phyloP scores from a whole-genome alignment of 2,329 filamentous ascomycete species.

The Paracoccidioides lutzii region DNA sequence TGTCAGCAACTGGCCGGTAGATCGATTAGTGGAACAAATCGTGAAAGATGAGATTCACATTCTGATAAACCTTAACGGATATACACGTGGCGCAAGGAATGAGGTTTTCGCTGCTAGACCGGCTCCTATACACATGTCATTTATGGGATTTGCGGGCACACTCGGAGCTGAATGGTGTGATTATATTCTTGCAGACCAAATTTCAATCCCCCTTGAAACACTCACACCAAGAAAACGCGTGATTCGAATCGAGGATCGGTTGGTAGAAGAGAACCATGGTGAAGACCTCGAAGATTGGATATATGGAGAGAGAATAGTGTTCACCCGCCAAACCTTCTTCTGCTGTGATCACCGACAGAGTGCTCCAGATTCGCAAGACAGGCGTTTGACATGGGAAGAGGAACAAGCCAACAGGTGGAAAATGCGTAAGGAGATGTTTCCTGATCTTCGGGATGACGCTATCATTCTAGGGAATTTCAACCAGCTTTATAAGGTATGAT shows the following conservation, averaged over 20 bases:
- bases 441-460: conserved; percentile 62
- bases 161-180: conserved; percentile 97
- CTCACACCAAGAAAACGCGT: conserved; percentile 69
- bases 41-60: conserved; percentile 82
- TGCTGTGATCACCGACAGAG: conserved; percentile 95
- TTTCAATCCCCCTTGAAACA: conserved; percentile 70
- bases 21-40: conserved; percentile 75
- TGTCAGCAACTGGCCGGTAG: conserved; percentile 72
- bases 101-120: conserved; percentile 93
- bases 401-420: conserved; percentile 73
- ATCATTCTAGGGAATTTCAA: conserved; percentile 98
- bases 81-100: conserved; percentile 90
- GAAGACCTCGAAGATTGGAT: conserved; percentile 69
- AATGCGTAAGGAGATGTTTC: conserved; percentile 90
- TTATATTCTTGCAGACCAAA: conserved; percentile 82
- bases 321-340: conserved; percentile 89
- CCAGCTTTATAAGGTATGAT: conserved; percentile 83
- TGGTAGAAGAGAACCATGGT: conserved; percentile 52
- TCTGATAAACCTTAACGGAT: conserved; percentile 93
- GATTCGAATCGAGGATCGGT: conserved; percentile 55
- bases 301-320: conserved; percentile 94
- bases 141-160: conserved; percentile 97
- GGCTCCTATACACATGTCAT: conserved; percentile 96
- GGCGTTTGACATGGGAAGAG: conserved; percentile 61
- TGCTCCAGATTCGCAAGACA: conserved; percentile 57